Evolutionary conservation across 2,329 filamentous ascomycete genomes (phyloP).

Genomic region (Colletotrichum sp.): DNA sequence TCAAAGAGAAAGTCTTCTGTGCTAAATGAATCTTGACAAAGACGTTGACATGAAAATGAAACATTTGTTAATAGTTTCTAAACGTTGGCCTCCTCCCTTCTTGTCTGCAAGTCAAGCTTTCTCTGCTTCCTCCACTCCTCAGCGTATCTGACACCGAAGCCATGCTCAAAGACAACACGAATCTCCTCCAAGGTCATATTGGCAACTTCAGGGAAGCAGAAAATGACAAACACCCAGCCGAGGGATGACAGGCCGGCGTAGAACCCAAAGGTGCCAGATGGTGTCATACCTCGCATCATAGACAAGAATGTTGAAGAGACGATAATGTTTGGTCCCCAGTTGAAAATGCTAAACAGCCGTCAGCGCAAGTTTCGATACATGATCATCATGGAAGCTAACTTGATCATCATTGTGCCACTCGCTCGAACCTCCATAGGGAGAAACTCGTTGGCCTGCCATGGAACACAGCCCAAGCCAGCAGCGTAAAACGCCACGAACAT

Average conservation of each 20-base stretch:
- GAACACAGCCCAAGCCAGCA: slow-evolving; percentile 23
- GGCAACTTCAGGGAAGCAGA: slow-evolving; percentile 59
- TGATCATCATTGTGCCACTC: slow-evolving; percentile 52
- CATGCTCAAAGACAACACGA: slow-evolving; percentile 53
- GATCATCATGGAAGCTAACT: slow-evolving; percentile 13
- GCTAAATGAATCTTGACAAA: background rate
- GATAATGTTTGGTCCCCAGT: slow-evolving; percentile 54
- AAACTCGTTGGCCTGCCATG: slow-evolving; percentile 26
- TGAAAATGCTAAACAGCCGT: slow-evolving; percentile 31
- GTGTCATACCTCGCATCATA: slow-evolving; percentile 53
- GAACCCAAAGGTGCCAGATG: slow-evolving; percentile 56
- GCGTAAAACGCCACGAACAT: slow-evolving; percentile 27
- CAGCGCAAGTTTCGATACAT: fast-evolving
- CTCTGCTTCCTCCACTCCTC: slow-evolving; percentile 40
- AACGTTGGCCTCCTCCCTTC: background rate
- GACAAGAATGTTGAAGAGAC: slow-evolving; percentile 53
- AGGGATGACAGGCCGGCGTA: slow-evolving; percentile 54
- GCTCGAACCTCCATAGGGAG: slow-evolving; percentile 47
- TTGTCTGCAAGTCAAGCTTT: slow-evolving; percentile 17
- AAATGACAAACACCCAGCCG: slow-evolving; percentile 50
- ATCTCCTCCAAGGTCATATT: slow-evolving; percentile 60
- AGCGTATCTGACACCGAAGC: slow-evolving; percentile 49
- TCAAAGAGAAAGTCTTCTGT: background rate
- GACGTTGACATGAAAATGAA: background rate
- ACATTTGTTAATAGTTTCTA: background rate